Conservation (phyloP, 805 yeast species). For the Huiozyma sinensis region DNA sequence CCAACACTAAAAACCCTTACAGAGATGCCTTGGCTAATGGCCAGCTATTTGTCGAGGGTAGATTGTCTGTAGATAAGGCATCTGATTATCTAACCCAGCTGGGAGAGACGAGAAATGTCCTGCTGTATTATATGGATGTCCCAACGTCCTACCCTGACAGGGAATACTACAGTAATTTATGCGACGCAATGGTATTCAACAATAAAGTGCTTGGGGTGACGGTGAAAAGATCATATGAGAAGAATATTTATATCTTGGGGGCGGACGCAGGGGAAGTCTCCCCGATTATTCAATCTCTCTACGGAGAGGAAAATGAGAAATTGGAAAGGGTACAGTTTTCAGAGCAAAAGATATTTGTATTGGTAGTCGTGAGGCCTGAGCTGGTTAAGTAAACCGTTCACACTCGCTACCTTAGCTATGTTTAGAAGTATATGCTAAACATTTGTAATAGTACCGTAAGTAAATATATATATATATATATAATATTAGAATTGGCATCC, state of each 20-base stretch:
- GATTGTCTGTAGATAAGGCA: slow-evolving; percentile 19
- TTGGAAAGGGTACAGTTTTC: slow-evolving; percentile 1
- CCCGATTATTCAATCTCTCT: slow-evolving; percentile 1
- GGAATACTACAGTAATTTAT: slow-evolving; percentile 13
- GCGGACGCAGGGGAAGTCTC: slow-evolving; percentile 13
- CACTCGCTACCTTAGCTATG: no score
- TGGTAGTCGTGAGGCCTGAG: slow-evolving; percentile 17
- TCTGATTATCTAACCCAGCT: slow-evolving; percentile 15
- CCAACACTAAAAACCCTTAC: slow-evolving; percentile 3
- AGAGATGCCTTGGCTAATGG: slow-evolving; percentile 26
- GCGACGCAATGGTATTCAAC: slow-evolving; percentile 11
- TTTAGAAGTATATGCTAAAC: no score
- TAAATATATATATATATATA: no score
- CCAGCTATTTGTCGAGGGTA: slow-evolving; percentile 27
- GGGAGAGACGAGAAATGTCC: slow-evolving; percentile 11
- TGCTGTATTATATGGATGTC: slow-evolving; percentile 11
- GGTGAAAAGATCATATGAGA: slow-evolving; percentile 12
- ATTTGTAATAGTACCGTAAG: no score
- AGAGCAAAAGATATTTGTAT: slow-evolving; percentile 7
- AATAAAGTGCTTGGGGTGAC: slow-evolving; percentile 18
- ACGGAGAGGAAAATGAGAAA: not conserved
- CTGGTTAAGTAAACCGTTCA: slow-evolving; percentile 1
- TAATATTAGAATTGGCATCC: no score
- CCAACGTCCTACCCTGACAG: slow-evolving; percentile 6
- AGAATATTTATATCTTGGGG: slow-evolving; percentile 29